phyloP scores from a whole-genome alignment of 106 monocot species.

The Allium sativum region DNA sequence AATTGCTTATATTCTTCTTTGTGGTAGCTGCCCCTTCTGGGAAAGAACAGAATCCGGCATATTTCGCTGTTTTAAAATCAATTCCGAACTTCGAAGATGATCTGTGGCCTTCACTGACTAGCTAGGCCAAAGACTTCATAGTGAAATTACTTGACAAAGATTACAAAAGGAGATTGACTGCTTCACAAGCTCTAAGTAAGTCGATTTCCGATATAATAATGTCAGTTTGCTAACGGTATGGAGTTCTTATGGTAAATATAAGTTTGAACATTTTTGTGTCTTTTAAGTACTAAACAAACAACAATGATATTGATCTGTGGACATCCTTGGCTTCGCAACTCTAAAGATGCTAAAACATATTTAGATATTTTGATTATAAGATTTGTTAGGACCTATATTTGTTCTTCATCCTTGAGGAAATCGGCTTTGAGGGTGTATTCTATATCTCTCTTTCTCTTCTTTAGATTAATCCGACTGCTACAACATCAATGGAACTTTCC shows the following conservation, averaged over 20 bases:
- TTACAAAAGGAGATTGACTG: conserved; percentile 53
- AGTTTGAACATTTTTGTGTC: not conserved
- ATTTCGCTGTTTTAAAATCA: conserved; percentile 70
- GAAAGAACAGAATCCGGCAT: conserved; percentile 80
- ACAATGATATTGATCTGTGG: conserved; percentile 8
- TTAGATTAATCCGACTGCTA: no score
- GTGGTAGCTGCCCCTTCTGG: conserved; percentile 87
- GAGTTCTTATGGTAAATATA: not conserved
- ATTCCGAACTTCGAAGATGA: conserved; percentile 66
- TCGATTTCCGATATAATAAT: not conserved
- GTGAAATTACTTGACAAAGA: conserved; percentile 64
- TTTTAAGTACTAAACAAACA: not conserved
- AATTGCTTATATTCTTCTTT: conserved; percentile 78
- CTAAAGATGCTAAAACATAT: conserved; percentile 41
- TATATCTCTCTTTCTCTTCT: not conserved
- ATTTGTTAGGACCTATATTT: conserved; percentile 52
- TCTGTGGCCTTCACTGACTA: conserved; percentile 72
- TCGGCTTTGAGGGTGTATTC: conserved; percentile 55
- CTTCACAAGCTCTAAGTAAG: conserved; percentile 46
- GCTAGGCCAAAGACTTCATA: conserved; percentile 64
- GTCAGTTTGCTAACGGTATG: not conserved
- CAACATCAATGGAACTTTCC: not conserved
- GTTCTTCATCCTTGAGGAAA: conserved; percentile 67
- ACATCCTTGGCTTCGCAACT: conserved; percentile 74
- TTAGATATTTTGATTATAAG: conserved; percentile 60